Conservation (phyloP, 148 eudicot genomes). For the Dysphania ambrosioides region DNA sequence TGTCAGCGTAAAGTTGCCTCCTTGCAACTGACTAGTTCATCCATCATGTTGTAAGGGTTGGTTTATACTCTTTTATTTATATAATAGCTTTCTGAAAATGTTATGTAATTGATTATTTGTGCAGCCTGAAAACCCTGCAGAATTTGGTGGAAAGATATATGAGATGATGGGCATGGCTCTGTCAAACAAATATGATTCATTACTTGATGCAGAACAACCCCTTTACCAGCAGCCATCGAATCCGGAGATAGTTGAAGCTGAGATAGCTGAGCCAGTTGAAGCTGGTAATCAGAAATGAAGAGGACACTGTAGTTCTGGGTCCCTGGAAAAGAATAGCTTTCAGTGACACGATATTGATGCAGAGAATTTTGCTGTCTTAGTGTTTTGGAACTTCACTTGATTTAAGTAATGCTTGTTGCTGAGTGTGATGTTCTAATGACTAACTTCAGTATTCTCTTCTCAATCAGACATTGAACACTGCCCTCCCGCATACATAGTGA, state of each 20-base stretch:
- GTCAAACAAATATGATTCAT: slow-evolving; percentile 52
- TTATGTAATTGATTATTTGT: slow-evolving; percentile 1
- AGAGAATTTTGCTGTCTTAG: neutral
- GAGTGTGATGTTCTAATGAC: neutral
- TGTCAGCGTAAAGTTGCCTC: neutral
- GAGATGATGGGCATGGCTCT: slow-evolving; percentile 89
- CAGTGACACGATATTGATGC: neutral
- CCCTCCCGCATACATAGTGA: neutral
- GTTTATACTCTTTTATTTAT: too few relatives aligned
- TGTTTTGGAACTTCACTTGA: neutral
- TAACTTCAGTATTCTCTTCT: neutral
- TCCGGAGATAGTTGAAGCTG: slow-evolving; percentile 54
- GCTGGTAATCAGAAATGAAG: slow-evolving; percentile 49
- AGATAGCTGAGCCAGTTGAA: slow-evolving; percentile 68
- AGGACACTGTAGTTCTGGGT: neutral
- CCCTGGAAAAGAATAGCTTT: neutral
- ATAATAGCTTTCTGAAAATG: neutral
- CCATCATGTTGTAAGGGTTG: neutral
- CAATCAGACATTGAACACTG: neutral
- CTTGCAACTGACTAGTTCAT: too few relatives aligned
- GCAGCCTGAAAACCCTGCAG: slow-evolving; percentile 95
- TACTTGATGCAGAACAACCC: slow-evolving; percentile 33
- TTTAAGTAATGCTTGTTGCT: neutral
- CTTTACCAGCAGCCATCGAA: slow-evolving; percentile 19
- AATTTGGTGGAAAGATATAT: slow-evolving; percentile 88